Evolutionary conservation across 129 eudicot genomes (phyloP).

Genomic region (Saposhnikovia divaricata): DNA sequence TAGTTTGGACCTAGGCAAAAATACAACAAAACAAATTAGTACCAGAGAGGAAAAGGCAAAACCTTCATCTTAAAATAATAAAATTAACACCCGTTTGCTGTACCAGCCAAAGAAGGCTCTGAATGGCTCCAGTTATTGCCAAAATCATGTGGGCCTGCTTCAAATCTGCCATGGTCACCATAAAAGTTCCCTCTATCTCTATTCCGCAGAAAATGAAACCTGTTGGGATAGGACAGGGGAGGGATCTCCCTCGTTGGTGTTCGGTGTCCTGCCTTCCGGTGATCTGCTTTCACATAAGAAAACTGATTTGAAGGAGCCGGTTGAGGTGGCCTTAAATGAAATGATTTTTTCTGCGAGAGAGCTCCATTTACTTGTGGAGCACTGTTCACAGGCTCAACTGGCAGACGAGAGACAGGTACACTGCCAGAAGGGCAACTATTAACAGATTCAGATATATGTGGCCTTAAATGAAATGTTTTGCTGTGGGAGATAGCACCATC

Average conservation of each 20-base stretch:
- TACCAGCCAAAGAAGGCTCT: slow-evolving; percentile 62
- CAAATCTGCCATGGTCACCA: slow-evolving; percentile 61
- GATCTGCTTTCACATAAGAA: slow-evolving; percentile 67
- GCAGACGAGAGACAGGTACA: slow-evolving; percentile 28
- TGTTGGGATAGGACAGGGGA: slow-evolving; percentile 52
- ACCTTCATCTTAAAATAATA: not conserved
- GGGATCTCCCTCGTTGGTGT: slow-evolving; percentile 45
- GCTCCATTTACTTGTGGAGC: slow-evolving; percentile 19
- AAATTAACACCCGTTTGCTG: not conserved
- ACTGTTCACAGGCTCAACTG: slow-evolving; percentile 31
- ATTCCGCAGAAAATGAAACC: slow-evolving; percentile 42
- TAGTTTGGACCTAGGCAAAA: slow-evolving; percentile 45
- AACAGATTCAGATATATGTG: slow-evolving; percentile 36
- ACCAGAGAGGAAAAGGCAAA: not conserved
- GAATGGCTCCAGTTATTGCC: slow-evolving; percentile 71
- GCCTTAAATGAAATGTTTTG: slow-evolving; percentile 40
- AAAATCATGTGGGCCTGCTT: slow-evolving; percentile 37
- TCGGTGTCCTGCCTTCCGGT: not conserved
- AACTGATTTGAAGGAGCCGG: slow-evolving; percentile 84
- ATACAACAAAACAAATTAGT: not conserved
- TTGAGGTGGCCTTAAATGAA: slow-evolving; percentile 68
- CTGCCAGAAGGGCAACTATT: slow-evolving; percentile 30
- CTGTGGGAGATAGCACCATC: slow-evolving; percentile 16
- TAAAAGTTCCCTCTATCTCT: slow-evolving; percentile 55
- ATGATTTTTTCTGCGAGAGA: slow-evolving; percentile 17